These are phyloP conservation scores for Fomitiporia mediterranea DNA, from an alignment of 1,284 basidiomycete genomes.

Conservation along the genomic window DNA sequence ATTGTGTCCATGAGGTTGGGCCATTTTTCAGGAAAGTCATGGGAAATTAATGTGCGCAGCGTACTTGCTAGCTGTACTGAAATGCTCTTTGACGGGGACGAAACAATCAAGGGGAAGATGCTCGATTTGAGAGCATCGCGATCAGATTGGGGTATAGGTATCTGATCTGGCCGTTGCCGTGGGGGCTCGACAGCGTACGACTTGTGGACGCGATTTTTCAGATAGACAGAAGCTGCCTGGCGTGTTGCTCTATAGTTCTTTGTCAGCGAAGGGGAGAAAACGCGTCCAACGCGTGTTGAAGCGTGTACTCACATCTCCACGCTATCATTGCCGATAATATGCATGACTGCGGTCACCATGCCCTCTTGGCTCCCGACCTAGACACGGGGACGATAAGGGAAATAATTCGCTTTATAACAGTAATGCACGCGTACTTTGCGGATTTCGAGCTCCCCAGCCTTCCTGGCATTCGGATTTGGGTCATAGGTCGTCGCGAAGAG, in stretches of 20 bases:
- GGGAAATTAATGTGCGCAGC: constrained; percentile 63
- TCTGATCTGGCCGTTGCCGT: constrained; percentile 48
- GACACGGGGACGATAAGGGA: constrained; percentile 1
- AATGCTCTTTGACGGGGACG: constrained; percentile 60
- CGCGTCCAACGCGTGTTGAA: constrained; percentile 31
- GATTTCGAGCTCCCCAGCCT: constrained; percentile 77
- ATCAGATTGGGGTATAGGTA: constrained; percentile 60
- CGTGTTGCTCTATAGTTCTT: constrained; percentile 55
- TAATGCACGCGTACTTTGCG: constrained; percentile 55
- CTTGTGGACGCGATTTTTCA: constrained; percentile 77
- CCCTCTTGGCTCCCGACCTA: constrained; percentile 76
- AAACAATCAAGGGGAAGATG: constrained; percentile 65
- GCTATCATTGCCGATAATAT: constrained; percentile 73
- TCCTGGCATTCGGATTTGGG: constrained; percentile 81
- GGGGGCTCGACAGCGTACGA: constrained; percentile 51
- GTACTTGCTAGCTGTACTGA: constrained; percentile 69
- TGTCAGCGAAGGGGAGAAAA: constrained; percentile 23
- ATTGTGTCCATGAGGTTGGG: constrained; percentile 57
- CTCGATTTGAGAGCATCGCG: constrained; percentile 61
- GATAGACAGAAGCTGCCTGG: constrained; percentile 76
- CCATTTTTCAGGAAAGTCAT: constrained; percentile 78
- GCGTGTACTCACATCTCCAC: constrained; percentile 64
- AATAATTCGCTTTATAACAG: constrained; percentile 12
- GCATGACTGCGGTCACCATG: constrained; percentile 70
- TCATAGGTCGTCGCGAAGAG: constrained; percentile 77